Evolutionary conservation across 176 grass and related monocot species (phyloP).

Genomic region (Dactylis glomerata): DNA sequence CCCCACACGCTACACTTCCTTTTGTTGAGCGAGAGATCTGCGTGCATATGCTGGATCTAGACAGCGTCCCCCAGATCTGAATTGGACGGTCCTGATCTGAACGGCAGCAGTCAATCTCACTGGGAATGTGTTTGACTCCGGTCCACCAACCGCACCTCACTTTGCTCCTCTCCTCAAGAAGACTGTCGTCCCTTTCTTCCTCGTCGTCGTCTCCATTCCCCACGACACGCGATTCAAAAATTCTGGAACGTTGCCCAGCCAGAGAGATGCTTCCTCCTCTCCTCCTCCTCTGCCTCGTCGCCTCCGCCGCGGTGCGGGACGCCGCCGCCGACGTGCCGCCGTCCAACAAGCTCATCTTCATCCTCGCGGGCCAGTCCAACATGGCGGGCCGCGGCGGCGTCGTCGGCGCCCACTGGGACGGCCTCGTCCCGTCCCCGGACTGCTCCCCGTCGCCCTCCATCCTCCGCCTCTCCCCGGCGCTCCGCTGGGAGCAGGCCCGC

Average conservation of each 20-base stretch:
- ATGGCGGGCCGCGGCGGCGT: conserved; percentile 92
- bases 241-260: not conserved
- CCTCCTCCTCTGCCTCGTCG: not conserved
- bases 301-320: not conserved
- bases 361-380: conserved; percentile 86
- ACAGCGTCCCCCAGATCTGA: not conserved
- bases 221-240: not conserved
- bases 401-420: conserved; percentile 49
- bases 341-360: conserved; percentile 57
- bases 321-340: conserved; percentile 9
- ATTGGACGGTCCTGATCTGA: not conserved
- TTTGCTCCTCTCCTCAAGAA: not conserved
- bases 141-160: not conserved
- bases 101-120: not conserved
- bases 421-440: conserved; percentile 32
- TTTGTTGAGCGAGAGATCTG: too few relatives aligned
- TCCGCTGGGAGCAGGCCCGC: conserved; percentile 52
- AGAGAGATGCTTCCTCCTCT: not conserved
- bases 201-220: not conserved
- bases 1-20: too few relatives aligned
- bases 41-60: not conserved
- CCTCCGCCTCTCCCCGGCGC: conserved; percentile 47
- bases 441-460: conserved; percentile 41
- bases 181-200: not conserved
- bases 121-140: not conserved